These are phyloP conservation scores for Pochonia chlamydosporia DNA, from an alignment of 2,329 filamentous ascomycete genomes.

Conservation along the genomic window DNA sequence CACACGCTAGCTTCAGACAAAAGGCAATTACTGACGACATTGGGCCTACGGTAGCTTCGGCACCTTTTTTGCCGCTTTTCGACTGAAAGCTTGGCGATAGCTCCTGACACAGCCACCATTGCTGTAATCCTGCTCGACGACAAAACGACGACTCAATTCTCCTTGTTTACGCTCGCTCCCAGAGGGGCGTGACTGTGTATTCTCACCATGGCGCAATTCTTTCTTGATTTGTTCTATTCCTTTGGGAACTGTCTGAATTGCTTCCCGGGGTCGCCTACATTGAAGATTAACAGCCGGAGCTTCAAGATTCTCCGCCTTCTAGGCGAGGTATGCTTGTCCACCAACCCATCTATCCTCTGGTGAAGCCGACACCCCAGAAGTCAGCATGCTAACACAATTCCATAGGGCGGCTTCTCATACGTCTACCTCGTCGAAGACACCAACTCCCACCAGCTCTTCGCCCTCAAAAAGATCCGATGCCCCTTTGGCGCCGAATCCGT, in stretches of 20 bases:
- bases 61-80: too few relatives aligned
- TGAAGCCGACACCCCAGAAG: background rate
- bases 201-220: slow-evolving; percentile 66
- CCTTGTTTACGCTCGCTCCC: background rate
- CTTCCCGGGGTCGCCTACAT: slow-evolving; percentile 87
- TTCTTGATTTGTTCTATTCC: slow-evolving; percentile 85
- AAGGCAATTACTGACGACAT: too few relatives aligned
- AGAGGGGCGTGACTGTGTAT: too few relatives aligned
- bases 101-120: too few relatives aligned
- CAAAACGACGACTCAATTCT: too few relatives aligned
- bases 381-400: background rate
- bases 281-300: slow-evolving; percentile 90
- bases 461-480: slow-evolving; percentile 97
- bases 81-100: too few relatives aligned
- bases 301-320: slow-evolving; percentile 94
- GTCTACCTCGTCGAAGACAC: slow-evolving; percentile 98
- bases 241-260: slow-evolving; percentile 94
- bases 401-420: slow-evolving; percentile 91
- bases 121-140: too few relatives aligned
- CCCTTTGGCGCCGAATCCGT: slow-evolving; percentile 97
- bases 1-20: too few relatives aligned
- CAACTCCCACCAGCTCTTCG: slow-evolving; percentile 74
- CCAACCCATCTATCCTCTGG: background rate
- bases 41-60: too few relatives aligned
- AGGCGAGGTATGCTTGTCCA: slow-evolving; percentile 64